phyloP scores from a whole-genome alignment of 2,329 filamentous ascomycete species.

The Apiospora kogelbergensis region DNA sequence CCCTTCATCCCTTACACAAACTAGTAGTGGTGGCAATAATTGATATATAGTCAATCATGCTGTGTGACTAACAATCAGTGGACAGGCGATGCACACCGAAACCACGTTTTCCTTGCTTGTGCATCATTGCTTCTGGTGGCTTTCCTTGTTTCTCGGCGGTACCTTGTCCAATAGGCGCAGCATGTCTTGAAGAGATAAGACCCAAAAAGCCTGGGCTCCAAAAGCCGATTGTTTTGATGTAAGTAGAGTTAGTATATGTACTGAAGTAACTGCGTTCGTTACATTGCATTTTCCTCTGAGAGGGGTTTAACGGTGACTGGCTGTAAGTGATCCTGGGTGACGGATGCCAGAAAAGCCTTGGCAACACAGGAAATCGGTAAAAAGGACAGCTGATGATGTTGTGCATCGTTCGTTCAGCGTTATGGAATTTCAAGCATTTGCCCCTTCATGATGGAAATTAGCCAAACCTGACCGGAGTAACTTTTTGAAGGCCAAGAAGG shows the following conservation, averaged over 20 bases:
- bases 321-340: background rate
- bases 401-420: background rate
- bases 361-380: background rate
- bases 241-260: background rate
- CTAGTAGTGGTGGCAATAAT: background rate
- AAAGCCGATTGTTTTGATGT: background rate
- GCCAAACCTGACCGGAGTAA: background rate
- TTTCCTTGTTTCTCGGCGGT: constrained; percentile 10
- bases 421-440: background rate
- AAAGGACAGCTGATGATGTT: background rate
- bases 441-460: background rate
- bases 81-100: constrained; percentile 15
- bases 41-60: background rate
- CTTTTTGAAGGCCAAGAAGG: background rate
- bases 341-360: background rate
- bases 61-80: background rate
- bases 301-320: too few species aligned
- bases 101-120: constrained; percentile 15
- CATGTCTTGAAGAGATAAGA: background rate
- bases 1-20: background rate
- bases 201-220: background rate
- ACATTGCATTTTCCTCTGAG: background rate
- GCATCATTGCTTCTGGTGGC: constrained; percentile 12
- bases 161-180: background rate
- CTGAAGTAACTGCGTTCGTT: background rate